These are phyloP conservation scores for Debaryomycetaceae sp. DNA, from an alignment of 1,139 yeast species.

Conservation along the genomic window DNA sequence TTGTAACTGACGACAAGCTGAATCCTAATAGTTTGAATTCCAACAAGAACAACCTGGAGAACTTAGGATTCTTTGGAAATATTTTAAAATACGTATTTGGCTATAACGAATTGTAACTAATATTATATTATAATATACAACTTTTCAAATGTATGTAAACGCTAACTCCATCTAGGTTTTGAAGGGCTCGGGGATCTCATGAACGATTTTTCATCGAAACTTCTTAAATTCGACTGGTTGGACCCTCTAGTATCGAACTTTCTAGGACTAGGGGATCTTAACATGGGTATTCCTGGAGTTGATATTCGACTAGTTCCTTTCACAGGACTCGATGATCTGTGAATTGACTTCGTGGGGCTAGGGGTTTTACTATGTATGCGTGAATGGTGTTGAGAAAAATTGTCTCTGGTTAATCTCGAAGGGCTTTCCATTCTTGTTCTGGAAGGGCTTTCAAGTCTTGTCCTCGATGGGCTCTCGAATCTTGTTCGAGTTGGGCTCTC, in stretches of 20 bases:
- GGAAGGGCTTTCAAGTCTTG: neutral
- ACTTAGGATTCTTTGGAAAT: conserved; percentile 34
- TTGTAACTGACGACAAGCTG: conserved; percentile 19
- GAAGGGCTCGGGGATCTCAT: conserved; percentile 5
- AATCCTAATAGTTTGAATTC: conserved; percentile 18
- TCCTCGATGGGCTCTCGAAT: neutral
- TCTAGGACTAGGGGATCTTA: conserved; percentile 5
- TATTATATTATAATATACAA: conserved; percentile 1
- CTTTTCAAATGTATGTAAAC: conserved; percentile 3
- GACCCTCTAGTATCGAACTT: neutral
- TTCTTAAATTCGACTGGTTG: neutral
- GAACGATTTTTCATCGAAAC: neutral
- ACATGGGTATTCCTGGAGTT: neutral
- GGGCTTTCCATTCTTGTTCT: neutral
- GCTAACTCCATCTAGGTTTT: conserved; percentile 6
- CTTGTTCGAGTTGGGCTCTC: neutral
- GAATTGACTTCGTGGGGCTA: conserved; percentile 5
- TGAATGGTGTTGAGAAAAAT: conserved; percentile 1
- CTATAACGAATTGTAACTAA: conserved; percentile 37
- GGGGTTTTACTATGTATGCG: conserved; percentile 2
- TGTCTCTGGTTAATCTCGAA: neutral
- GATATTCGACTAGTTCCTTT: conserved; percentile 5
- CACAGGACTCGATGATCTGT: conserved; percentile 3
- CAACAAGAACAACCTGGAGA: conserved; percentile 21
- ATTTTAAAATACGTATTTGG: conserved; percentile 41